These are phyloP conservation scores for Cupressus sempervirens DNA, from an alignment of 75 land plant genomes.

Conservation along the genomic window DNA sequence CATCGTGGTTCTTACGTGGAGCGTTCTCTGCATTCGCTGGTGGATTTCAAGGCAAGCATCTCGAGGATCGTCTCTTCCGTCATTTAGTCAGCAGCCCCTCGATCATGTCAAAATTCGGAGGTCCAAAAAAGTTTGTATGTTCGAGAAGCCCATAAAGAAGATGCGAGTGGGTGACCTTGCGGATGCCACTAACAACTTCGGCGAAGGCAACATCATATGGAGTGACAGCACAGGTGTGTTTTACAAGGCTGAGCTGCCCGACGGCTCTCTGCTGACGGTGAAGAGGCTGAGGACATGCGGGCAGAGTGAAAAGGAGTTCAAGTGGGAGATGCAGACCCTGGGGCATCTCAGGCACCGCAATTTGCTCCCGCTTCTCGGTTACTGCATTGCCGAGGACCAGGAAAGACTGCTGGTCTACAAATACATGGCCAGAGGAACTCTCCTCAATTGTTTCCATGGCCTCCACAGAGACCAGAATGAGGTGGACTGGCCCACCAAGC, in stretches of 20 bases:
- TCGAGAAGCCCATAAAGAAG: conserved; percentile 73
- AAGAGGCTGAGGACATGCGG: too few species aligned
- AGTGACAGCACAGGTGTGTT: too few species aligned
- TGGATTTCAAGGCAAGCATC: background rate
- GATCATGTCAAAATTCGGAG: background rate
- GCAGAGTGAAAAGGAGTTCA: too few species aligned
- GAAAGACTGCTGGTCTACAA: too few species aligned
- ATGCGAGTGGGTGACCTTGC: conserved; percentile 69
- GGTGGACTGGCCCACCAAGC: conserved; percentile 76
- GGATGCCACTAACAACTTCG: conserved; percentile 75
- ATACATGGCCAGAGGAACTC: too few species aligned
- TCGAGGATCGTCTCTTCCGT: background rate
- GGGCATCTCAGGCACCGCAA: too few species aligned
- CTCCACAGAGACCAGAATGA: conserved; percentile 19
- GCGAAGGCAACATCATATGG: conserved; percentile 37
- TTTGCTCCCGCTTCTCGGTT: too few species aligned
- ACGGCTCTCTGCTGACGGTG: too few species aligned
- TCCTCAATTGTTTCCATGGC: too few species aligned
- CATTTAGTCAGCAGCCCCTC: background rate
- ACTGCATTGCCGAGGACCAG: too few species aligned
- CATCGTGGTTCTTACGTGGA: background rate
- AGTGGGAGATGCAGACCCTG: too few species aligned
- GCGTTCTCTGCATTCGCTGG: background rate
- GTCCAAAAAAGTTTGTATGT: conserved; percentile 47
- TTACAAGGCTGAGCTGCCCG: too few species aligned